A percentile compares a stretch with the other conserved stretches of the same genome.
Conservation (phyloP, 176 grass and related monocot genomes). For the Pontederia crassipes region DNA sequence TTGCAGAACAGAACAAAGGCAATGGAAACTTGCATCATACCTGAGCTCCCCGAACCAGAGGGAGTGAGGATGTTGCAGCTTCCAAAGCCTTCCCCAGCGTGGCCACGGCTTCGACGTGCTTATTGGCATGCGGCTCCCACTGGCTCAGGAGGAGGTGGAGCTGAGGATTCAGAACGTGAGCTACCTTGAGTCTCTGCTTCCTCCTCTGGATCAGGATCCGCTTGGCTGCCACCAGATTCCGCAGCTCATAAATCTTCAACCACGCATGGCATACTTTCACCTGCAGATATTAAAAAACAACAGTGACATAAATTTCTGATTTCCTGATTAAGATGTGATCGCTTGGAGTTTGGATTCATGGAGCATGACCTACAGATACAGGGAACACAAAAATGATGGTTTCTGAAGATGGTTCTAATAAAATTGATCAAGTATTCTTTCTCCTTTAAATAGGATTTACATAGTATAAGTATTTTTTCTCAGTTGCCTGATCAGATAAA, state of each 20-base stretch:
- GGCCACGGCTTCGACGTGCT: constrained; percentile 43
- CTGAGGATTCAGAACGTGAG: constrained; percentile 38
- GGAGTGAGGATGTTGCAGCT: constrained; percentile 35
- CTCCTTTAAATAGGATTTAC: too few species aligned
- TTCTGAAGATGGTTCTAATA: too few species aligned
- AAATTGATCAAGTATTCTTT: too few species aligned
- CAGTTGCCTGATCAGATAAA: too few species aligned
- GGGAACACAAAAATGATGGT: too few species aligned
- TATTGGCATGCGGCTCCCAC: constrained; percentile 43
- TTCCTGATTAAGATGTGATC: background rate
- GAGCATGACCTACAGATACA: background rate
- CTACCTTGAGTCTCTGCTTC: constrained; percentile 67
- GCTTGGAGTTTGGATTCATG: background rate
- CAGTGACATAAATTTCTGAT: background rate
- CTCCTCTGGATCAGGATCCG: constrained; percentile 63
- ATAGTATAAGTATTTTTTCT: too few species aligned
- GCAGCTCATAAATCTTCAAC: constrained; percentile 65
- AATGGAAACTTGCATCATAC: constrained; percentile 3
- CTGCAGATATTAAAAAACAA: constrained; percentile 27
- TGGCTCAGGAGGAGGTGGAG: constrained; percentile 36
- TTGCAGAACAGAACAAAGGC: too few species aligned
- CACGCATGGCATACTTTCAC: constrained; percentile 86
- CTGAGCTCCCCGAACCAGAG: constrained; percentile 51
- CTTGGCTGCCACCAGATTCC: constrained; percentile 77
- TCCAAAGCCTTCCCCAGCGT: constrained; percentile 39